phyloP scores from a whole-genome alignment of 495 filamentous ascomycete species.

The Hyaloscypha bicolor region DNA sequence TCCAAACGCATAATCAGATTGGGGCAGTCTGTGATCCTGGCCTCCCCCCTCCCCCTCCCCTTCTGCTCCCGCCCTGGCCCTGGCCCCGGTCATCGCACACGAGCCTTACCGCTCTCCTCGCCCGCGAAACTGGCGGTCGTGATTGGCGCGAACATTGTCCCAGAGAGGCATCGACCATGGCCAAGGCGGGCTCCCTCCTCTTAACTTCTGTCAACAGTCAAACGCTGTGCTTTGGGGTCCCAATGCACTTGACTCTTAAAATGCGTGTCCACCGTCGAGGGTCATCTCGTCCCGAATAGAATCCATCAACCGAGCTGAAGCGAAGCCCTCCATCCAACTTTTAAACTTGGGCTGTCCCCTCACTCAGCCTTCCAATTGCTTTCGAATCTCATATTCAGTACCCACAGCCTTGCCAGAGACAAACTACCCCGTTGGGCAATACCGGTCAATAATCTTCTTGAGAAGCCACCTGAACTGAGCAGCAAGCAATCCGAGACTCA shows the following conservation, averaged over 20 bases:
- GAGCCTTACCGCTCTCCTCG: not conserved
- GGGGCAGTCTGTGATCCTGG: not conserved
- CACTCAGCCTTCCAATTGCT: not conserved
- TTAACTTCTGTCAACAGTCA: not conserved
- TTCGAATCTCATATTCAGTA: constrained; percentile 1
- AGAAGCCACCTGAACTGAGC: not conserved
- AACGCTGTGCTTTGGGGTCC: not conserved
- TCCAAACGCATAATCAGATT: not conserved
- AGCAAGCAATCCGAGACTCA: not conserved
- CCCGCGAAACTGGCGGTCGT: not conserved
- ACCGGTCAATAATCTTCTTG: not conserved
- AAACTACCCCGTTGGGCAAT: not conserved
- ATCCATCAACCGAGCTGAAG: constrained; percentile 5
- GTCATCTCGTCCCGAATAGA: constrained; percentile 12
- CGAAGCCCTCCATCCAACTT: not conserved
- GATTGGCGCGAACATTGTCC: constrained; percentile 13
- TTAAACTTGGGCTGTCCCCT: constrained; percentile 9
- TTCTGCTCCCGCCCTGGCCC: not conserved
- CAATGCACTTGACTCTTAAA: constrained; percentile 8
- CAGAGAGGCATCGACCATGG: constrained; percentile 1
- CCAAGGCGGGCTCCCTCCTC: not conserved
- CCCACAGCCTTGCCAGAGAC: constrained; percentile 5
- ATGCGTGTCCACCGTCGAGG: constrained; percentile 10
- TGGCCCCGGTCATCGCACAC: not conserved
- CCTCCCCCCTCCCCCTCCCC: too few species aligned